Evolutionary conservation across 164 flowering plant species (phyloP).

Genomic region (Magnolia changhungtana): DNA sequence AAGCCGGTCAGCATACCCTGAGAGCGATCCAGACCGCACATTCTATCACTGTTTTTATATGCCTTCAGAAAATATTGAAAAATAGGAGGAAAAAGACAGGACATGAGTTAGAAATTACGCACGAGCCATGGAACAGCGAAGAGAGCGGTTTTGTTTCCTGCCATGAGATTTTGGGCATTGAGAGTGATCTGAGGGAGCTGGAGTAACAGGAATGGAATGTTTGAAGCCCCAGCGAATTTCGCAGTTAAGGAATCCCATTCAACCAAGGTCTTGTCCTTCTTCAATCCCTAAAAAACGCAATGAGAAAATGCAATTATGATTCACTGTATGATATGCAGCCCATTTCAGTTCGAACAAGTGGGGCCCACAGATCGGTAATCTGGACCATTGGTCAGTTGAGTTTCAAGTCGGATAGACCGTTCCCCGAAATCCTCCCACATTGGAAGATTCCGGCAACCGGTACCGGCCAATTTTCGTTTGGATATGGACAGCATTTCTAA

Average conservation of each 20-base stretch:
- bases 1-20: constrained; percentile 91
- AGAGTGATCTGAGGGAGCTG: constrained; percentile 89
- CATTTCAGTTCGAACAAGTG: too few relatives aligned
- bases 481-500: too few relatives aligned
- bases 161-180: constrained; percentile 73
- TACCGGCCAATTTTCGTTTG: too few relatives aligned
- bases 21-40: neutral
- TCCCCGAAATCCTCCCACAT: too few relatives aligned
- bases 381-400: too few relatives aligned
- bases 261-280: constrained; percentile 24
- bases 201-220: constrained; percentile 65
- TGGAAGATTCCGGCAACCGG: too few relatives aligned
- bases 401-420: too few relatives aligned
- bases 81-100: neutral
- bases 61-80: neutral
- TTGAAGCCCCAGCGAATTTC: constrained; percentile 71
- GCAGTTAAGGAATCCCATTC: constrained; percentile 77
- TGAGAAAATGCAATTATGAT: too few relatives aligned
- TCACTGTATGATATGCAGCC: too few relatives aligned
- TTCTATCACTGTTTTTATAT: neutral
- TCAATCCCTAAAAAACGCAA: neutral
- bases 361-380: too few relatives aligned
- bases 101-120: constrained; percentile 8
- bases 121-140: constrained; percentile 90
- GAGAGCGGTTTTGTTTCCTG: constrained; percentile 71